Evolutionary conservation across 257 asterid species (phyloP).

Genomic region (Solanum ossicruentum): DNA sequence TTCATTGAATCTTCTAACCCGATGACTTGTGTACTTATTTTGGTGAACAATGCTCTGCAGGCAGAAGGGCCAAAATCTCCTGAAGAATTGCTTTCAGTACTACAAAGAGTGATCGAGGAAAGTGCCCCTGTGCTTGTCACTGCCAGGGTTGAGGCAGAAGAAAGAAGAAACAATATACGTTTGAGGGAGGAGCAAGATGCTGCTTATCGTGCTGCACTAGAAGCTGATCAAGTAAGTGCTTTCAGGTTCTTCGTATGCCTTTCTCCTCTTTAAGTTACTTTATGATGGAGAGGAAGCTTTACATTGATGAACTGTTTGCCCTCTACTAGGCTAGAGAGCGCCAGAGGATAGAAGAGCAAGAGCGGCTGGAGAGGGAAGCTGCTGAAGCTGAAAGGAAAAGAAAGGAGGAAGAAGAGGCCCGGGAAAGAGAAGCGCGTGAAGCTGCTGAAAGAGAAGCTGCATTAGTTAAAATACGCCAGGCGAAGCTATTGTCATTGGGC

Average conservation of each 20-base stretch:
- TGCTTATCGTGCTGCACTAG: slow-evolving; percentile 90
- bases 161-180: slow-evolving; percentile 67
- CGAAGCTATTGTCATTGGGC: slow-evolving; percentile 72
- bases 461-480: slow-evolving; percentile 62
- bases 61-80: slow-evolving; percentile 87
- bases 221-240: slow-evolving; percentile 86
- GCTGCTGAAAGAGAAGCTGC: slow-evolving; percentile 86
- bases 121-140: slow-evolving; percentile 87
- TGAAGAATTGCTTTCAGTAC: slow-evolving; percentile 53
- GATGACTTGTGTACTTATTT: not conserved
- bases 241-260: not conserved
- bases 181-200: slow-evolving; percentile 99
- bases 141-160: slow-evolving; percentile 92
- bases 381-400: slow-evolving; percentile 89
- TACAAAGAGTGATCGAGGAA: slow-evolving; percentile 95
- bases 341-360: slow-evolving; percentile 78
- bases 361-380: slow-evolving; percentile 65
- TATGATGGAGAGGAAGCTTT: not conserved
- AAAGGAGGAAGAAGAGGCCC: slow-evolving; percentile 88
- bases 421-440: slow-evolving; percentile 65
- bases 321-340: slow-evolving; percentile 75
- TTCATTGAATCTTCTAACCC: not conserved
- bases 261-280: not conserved
- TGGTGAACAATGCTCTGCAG: slow-evolving; percentile 21
- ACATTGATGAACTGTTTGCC: not conserved